Base-by-base conservation (phyloP, 139 green algal species). In the Coelastrella sp. region DNA sequence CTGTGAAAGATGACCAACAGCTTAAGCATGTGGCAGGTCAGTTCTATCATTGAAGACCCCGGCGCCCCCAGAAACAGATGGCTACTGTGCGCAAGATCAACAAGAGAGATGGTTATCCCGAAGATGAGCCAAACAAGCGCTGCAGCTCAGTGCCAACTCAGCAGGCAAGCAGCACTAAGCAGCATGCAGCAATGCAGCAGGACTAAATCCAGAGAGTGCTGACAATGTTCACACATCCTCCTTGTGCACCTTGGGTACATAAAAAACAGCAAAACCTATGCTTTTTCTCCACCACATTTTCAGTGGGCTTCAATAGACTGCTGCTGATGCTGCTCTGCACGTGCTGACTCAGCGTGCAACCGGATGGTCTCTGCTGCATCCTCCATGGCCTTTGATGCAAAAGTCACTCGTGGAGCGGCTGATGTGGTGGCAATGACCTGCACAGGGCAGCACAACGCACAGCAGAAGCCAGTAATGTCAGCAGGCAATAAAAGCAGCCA, bases 301-400 rank as follows among this genome's bases (percentile, higher is more conserved):
- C 35, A 49, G 35, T 49, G 35, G 35, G 35, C 35, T 49, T 49
- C 35, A 49, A 49, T 49, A 49, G 63, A 72, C 20, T 58, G 74
- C 25, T 80, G 74, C 74, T 72, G 79, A 56, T 85, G 79, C 79
- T 85, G 79, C 59, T 86, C 81, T 86, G 81, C 81, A n/a, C 63
- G 81, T 65, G 68, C 84, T 81, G 84, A 58, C 56, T 66, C 66
- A 66, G 84, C 84, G 59, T 80, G 35, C 49, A 88, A 58, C 68
- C 84, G 22, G 35, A 88, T 88, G 10, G 84, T 81, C 35, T 88
- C 84, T 59, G 66, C 84, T 58, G 68, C 84, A 83, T 83, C 78
- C 14, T 65, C 78, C 35, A 9, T 63, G 63, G 78, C 78, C 49
- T 58, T 20, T 8, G 35, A 6, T 61, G 78, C 78, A n/a, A 58